These are phyloP conservation scores for Gastroboletus turbinatus DNA, from an alignment of 1,284 basidiomycete genomes.

Conservation along the genomic window DNA sequence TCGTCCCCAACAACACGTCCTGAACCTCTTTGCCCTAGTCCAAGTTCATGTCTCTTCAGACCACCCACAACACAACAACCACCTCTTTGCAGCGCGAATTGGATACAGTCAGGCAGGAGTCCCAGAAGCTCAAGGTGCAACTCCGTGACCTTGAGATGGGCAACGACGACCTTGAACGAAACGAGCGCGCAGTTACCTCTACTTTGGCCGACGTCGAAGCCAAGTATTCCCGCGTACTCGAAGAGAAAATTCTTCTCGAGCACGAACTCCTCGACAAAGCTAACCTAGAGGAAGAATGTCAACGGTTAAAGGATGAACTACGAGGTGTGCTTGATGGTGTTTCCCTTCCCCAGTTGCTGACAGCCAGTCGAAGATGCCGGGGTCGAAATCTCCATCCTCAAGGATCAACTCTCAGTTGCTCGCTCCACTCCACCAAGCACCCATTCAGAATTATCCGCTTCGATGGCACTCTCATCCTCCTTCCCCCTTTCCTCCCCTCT, in stretches of 20 bases:
- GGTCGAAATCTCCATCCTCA: conserved; percentile 81
- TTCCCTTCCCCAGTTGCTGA: conserved; percentile 19
- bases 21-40: conserved; percentile 46
- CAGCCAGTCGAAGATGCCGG: conserved; percentile 62
- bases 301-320: conserved; percentile 91
- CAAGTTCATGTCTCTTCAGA: conserved; percentile 89
- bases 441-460: conserved; percentile 24
- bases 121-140: conserved; percentile 78
- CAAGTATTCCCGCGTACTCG: conserved; percentile 88
- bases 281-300: conserved; percentile 86
- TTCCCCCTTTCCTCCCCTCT: conserved; percentile 23
- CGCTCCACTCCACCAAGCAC: conserved; percentile 33
- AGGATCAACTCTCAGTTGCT: conserved; percentile 63
- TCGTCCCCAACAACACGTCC: neutral
- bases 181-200: conserved; percentile 88
- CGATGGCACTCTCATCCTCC: conserved; percentile 26
- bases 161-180: conserved; percentile 92
- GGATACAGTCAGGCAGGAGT: conserved; percentile 78
- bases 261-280: conserved; percentile 95
- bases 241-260: conserved; percentile 96
- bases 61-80: conserved; percentile 85
- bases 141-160: conserved; percentile 92
- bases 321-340: conserved; percentile 59
- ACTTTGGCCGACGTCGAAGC: conserved; percentile 90
- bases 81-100: conserved; percentile 87